Evolutionary conservation across 2,329 filamentous ascomycete genomes (phyloP).

Genomic region (Colletotrichum agaves): DNA sequence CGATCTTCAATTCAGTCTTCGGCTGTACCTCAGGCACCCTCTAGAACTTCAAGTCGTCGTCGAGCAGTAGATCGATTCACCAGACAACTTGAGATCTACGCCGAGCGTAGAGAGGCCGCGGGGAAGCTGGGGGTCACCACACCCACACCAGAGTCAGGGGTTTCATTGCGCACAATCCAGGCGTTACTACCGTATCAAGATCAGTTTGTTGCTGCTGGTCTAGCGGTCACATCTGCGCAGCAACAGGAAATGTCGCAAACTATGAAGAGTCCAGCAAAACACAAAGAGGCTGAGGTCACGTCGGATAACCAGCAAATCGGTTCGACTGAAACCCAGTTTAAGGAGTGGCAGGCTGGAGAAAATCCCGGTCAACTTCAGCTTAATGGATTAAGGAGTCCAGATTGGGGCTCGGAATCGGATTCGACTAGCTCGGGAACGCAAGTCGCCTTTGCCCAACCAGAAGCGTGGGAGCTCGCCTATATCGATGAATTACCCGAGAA

Average conservation of each 20-base stretch:
- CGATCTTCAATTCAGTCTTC: constrained; percentile 3
- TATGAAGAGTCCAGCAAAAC: background rate
- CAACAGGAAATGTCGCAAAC: constrained; percentile 45
- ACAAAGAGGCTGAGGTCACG: background rate
- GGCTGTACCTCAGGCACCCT: constrained; percentile 38
- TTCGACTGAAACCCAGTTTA: constrained; percentile 23
- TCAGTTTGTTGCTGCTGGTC: constrained; percentile 63
- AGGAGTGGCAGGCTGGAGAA: background rate
- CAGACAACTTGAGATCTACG: constrained; percentile 35
- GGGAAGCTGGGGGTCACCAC: constrained; percentile 53
- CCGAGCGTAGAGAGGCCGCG: constrained; percentile 48
- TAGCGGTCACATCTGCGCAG: constrained; percentile 66
- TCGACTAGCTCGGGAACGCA: constrained; percentile 43
- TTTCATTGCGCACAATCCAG: constrained; percentile 61
- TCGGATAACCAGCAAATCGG: background rate
- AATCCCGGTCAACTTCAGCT: constrained; percentile 24
- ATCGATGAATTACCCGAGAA: constrained; percentile 45
- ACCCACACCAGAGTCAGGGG: constrained; percentile 54
- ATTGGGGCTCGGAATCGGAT: constrained; percentile 1
- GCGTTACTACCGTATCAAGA: constrained; percentile 64
- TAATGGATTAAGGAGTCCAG: constrained; percentile 34
- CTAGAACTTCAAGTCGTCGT: constrained; percentile 56
- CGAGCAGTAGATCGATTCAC: constrained; percentile 50
- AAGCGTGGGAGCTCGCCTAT: constrained; percentile 48
- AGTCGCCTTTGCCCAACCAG: constrained; percentile 45